Conservation (phyloP, 2,329 filamentous ascomycete species). For the Cryphonectria japonica region DNA sequence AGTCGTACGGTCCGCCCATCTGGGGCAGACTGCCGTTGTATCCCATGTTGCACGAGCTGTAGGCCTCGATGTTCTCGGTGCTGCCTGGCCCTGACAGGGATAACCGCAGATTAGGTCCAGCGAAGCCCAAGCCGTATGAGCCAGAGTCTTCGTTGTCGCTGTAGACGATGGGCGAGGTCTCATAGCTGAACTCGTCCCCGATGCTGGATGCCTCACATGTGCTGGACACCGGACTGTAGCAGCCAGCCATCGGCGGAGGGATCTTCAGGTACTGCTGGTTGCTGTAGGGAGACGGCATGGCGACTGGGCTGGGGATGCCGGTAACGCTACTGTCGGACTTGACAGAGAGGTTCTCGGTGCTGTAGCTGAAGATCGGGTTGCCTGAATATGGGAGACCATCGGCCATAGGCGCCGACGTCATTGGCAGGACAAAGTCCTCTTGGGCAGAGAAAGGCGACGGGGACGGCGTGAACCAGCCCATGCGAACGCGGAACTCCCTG, state of each 20-base stretch:
- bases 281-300: constrained; percentile 59
- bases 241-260: constrained; percentile 63
- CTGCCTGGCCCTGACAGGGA: constrained; percentile 43
- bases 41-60: constrained; percentile 31
- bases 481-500: constrained; percentile 68
- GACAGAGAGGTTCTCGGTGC: constrained; percentile 63
- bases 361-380: constrained; percentile 66
- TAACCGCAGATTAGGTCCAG: constrained; percentile 50
- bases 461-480: constrained; percentile 67
- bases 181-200: constrained; percentile 44
- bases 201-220: constrained; percentile 47
- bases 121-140: constrained; percentile 52
- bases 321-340: constrained; percentile 54
- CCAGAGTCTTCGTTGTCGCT: constrained; percentile 64
- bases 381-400: constrained; percentile 53
- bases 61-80: constrained; percentile 30
- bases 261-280: constrained; percentile 64
- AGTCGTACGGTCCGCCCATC: constrained; percentile 52
- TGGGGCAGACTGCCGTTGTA: constrained; percentile 51
- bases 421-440: constrained; percentile 44
- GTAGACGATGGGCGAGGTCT: constrained; percentile 58
- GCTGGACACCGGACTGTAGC: constrained; percentile 66
- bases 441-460: constrained; percentile 48
- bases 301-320: constrained; percentile 56
- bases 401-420: constrained; percentile 39